Evolutionary conservation across 108 stramenopile species (phyloP), one percentile per base, ranked within the genome.

Genomic region (Poteriospumella lacustris): DNA sequence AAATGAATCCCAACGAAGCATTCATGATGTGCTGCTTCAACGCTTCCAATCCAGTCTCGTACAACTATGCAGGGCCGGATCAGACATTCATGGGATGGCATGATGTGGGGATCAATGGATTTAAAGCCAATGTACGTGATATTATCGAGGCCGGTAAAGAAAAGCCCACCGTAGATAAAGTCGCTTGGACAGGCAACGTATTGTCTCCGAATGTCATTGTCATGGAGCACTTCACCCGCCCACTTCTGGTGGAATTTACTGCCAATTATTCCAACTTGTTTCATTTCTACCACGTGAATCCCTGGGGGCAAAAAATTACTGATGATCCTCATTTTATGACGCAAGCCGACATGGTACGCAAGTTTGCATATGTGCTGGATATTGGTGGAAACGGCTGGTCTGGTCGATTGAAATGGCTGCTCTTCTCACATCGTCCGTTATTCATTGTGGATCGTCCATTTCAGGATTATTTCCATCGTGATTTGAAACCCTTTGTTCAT

Each of bases 401-500:
- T 19, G 52, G 52, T 56, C 52, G 52, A 56, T 56, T 56, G 24
- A 56, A 56, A 56, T 56, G 24, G 19, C 24, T 56, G 24, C 24
- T 56, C 15, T 56, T 56, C 24, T 56, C 52, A 19, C 52, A 24
- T 19, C 15, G 52, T 19, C 15, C 52, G 24, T 56, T 56, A 56
- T 56, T 56, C 24, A 56, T 56, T 56, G 52, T 56, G 15, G 52
- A 56, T 19, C 15, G 52, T 19, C 19, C 15, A 56, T 56, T 15
- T 56, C 15, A 19, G 15, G 52, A 56, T 15, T 56, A 56, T 24
- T 56, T 19, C 24, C 52, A 56, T 19, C 15, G 24, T 56, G 52
- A 56, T 56, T 24, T 56, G 52, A 56, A 56, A 56, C 52, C 52
- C 15, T 56, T 56, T 56, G 52, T 56, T 56, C 52, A 56, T 56